Evolutionary conservation across 2,329 filamentous ascomycete species (phyloP).

Genomic region (Magnaporthiopsis poae): DNA sequence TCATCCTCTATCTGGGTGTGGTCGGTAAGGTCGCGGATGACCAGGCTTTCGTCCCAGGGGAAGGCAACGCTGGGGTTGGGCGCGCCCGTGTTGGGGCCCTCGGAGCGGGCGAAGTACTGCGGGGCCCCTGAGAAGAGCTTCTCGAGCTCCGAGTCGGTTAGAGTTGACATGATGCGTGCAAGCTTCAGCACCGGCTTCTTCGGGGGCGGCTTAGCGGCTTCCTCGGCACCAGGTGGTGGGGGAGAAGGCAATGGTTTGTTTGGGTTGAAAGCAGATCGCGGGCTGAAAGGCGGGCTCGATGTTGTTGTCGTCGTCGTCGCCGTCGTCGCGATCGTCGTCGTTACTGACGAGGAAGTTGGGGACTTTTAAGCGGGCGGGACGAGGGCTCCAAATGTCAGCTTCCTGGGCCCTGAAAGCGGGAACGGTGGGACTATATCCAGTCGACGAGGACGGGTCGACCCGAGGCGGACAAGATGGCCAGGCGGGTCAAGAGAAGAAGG

Average conservation of each 20-base stretch:
- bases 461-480: not conserved
- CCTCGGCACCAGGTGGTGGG: constrained; percentile 33
- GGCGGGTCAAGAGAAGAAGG: not conserved
- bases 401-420: not conserved
- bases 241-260: constrained; percentile 50
- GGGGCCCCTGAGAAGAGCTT: constrained; percentile 68
- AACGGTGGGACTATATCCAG: not conserved
- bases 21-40: constrained; percentile 55
- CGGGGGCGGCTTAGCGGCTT: constrained; percentile 27
- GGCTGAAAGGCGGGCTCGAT: constrained; percentile 12
- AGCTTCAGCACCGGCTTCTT: constrained; percentile 38
- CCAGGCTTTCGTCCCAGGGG: constrained; percentile 54
- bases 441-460: not conserved
- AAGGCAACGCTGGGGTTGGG: constrained; percentile 56
- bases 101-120: constrained; percentile 55
- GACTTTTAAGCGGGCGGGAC: not conserved
- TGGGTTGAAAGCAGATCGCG: constrained; percentile 32
- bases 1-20: constrained; percentile 53
- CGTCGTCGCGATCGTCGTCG: not conserved
- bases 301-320: constrained; percentile 10
- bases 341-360: not conserved
- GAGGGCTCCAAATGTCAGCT: not conserved
- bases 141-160: constrained; percentile 52
- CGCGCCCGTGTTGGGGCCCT: constrained; percentile 49
- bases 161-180: constrained; percentile 48